Evolutionary conservation across 2,329 filamentous ascomycete genomes (phyloP).

Genomic region (Thermomyces lanuginosus): DNA sequence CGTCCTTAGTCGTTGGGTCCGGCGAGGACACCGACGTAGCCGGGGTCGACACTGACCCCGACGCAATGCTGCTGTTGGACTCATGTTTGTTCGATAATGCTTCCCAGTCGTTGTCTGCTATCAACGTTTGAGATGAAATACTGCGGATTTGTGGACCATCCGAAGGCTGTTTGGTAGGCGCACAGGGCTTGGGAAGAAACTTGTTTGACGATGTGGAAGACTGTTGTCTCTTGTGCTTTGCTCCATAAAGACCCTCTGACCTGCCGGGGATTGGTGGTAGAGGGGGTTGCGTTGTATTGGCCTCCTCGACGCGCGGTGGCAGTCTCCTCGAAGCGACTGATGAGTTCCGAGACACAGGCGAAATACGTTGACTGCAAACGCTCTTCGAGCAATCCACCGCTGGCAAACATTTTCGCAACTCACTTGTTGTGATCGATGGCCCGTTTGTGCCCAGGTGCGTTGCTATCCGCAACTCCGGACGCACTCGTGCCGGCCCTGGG

Average conservation of each 20-base stretch:
- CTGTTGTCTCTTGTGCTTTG: conserved; percentile 15
- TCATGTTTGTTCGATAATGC: too few species aligned
- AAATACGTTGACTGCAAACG: conserved; percentile 9
- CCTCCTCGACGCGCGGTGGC: conserved; percentile 7
- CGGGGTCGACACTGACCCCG: too few species aligned
- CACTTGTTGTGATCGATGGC: conserved; percentile 11
- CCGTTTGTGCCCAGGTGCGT: conserved; percentile 13
- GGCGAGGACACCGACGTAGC: too few species aligned
- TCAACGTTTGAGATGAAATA: conserved; percentile 9
- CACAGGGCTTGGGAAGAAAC: conserved; percentile 18
- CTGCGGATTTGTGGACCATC: conserved; percentile 23
- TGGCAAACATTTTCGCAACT: conserved; percentile 4
- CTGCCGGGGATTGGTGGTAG: conserved; percentile 11
- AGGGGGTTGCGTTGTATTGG: conserved; percentile 2
- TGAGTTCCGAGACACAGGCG: conserved; percentile 15
- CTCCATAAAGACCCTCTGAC: conserved; percentile 8
- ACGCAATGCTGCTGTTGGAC: too few species aligned
- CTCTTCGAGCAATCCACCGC: conserved; percentile 5
- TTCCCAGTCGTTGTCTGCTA: conserved; percentile 4
- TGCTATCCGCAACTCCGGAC: conserved; percentile 17
- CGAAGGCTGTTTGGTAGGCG: conserved; percentile 16
- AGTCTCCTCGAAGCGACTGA: conserved; percentile 14
- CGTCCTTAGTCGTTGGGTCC: too few species aligned
- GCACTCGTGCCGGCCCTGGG: conserved; percentile 14
- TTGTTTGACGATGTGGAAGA: conserved; percentile 20